Conservation (phyloP, 1,139 yeast species). For the Protomyces macrosporus region DNA sequence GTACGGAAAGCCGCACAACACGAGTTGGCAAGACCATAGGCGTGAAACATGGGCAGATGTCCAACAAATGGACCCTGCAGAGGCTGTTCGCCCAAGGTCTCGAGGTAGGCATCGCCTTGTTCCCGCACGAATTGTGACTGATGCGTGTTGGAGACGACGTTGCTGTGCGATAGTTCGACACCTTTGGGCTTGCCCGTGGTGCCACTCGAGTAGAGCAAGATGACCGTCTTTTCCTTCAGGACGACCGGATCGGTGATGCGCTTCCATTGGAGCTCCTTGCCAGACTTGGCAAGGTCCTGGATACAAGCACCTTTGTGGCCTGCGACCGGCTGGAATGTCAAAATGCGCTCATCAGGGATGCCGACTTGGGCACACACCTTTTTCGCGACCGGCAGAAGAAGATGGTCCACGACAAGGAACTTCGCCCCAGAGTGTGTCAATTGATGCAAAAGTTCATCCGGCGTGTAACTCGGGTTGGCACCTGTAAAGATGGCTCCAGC, state of each 20-base stretch:
- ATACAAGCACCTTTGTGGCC: slow-evolving; percentile 5
- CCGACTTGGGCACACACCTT: slow-evolving; percentile 8
- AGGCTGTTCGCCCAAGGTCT: not conserved
- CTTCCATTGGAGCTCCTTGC: slow-evolving; percentile 24
- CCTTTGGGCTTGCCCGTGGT: slow-evolving; percentile 68
- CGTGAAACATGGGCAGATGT: slow-evolving; percentile 42
- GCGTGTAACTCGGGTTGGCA: slow-evolving; percentile 29
- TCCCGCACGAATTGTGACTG: slow-evolving; percentile 23
- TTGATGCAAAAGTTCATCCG: slow-evolving; percentile 26
- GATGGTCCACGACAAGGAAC: slow-evolving; percentile 24
- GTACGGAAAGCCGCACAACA: slow-evolving; percentile 34
- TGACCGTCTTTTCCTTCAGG: slow-evolving; percentile 31
- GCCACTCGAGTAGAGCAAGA: slow-evolving; percentile 61
- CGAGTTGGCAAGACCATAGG: slow-evolving; percentile 38
- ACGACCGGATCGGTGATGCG: slow-evolving; percentile 25
- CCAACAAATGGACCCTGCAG: slow-evolving; percentile 18
- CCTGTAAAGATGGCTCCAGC: slow-evolving; percentile 30
- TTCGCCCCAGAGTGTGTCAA: slow-evolving; percentile 29
- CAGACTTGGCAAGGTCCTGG: slow-evolving; percentile 20
- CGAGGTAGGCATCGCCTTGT: slow-evolving; percentile 10
- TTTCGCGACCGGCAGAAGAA: slow-evolving; percentile 20
- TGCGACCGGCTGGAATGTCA: slow-evolving; percentile 11
- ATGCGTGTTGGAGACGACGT: slow-evolving; percentile 38
- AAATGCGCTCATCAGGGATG: slow-evolving; percentile 12
- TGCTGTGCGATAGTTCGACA: slow-evolving; percentile 55